These are phyloP conservation scores for Colletotrichum tropicale DNA, from an alignment of 2,329 filamentous ascomycete genomes.

Conservation along the genomic window DNA sequence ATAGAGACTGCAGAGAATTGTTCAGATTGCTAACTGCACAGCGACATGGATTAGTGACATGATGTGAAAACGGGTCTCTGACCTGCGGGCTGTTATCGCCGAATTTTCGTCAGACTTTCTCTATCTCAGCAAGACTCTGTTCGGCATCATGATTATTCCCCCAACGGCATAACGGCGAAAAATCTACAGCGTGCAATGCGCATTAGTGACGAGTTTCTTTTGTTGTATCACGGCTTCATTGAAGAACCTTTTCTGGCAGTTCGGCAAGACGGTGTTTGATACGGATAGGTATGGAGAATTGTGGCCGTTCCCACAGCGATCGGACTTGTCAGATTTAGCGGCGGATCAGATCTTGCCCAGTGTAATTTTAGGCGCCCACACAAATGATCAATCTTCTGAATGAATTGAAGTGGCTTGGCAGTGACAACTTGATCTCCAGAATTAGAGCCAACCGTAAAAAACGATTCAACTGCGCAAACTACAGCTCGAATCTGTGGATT, in stretches of 20 bases:
- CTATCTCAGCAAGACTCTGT: not conserved
- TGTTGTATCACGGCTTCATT: not conserved
- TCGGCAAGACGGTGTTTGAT: not conserved
- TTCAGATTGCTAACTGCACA: conserved; percentile 12
- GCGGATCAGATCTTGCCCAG: not conserved
- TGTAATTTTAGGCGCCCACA: conserved; percentile 12
- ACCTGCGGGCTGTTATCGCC: not conserved
- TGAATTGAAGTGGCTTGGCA: not conserved
- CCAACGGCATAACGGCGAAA: conserved; percentile 13
- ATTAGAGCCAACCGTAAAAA: rapidly evolving
- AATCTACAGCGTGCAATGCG: not conserved
- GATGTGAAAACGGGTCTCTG: not conserved
- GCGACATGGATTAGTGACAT: conserved; percentile 19
- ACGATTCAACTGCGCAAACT: rapidly evolving
- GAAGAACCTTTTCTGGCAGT: not conserved
- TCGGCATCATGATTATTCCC: not conserved
- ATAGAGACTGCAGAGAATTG: not conserved
- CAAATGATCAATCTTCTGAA: not conserved
- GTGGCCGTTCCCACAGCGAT: not conserved
- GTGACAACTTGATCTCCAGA: not conserved
- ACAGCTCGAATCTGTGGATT: not conserved
- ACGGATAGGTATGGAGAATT: not conserved
- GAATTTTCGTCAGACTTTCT: not conserved
- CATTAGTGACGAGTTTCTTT: conserved; percentile 10
- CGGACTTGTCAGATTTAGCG: conserved; percentile 6